Conservation (phyloP, 1,284 basidiomycete species). For the Ganoderma leucocontextum region DNA sequence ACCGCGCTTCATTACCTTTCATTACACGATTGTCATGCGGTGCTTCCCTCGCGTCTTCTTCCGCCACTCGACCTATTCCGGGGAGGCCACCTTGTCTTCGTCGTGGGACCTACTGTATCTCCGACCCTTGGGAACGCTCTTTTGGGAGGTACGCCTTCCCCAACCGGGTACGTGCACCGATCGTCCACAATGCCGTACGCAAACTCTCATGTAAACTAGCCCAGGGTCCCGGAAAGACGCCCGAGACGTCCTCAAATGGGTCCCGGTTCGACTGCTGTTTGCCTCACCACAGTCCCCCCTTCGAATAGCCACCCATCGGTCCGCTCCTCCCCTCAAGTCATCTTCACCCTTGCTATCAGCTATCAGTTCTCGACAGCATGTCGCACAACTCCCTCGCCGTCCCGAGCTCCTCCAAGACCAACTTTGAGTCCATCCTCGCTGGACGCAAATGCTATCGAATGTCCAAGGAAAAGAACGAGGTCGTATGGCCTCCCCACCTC, state of each 20-base stretch:
- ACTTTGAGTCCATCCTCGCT: conserved; percentile 62
- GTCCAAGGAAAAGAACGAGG: conserved; percentile 63
- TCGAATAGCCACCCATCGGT: conserved; percentile 1
- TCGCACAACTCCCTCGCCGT: conserved; percentile 11
- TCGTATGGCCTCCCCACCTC: conserved; percentile 75
- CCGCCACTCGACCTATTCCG: background rate
- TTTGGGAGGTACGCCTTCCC: background rate
- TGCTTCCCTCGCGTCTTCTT: conserved; percentile 9
- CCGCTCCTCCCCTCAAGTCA: background rate
- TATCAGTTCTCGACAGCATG: background rate
- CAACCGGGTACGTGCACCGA: conserved; percentile 5
- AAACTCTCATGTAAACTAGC: background rate
- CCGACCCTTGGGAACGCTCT: background rate
- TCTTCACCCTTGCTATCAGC: background rate
- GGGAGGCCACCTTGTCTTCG: too few relatives aligned
- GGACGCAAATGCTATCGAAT: conserved; percentile 76
- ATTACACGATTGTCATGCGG: conserved; percentile 4
- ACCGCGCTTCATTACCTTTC: conserved; percentile 9
- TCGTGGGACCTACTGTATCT: conserved; percentile 8
- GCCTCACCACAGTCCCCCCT: conserved; percentile 11
- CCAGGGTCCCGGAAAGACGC: conserved; percentile 1
- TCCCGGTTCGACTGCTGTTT: background rate
- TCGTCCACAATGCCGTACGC: conserved; percentile 11
- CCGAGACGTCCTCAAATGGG: background rate
- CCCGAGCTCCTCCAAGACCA: conserved; percentile 20